A percentile compares a stretch with the other conserved stretches of the same genome.
Conservation (phyloP, 495 filamentous ascomycete genomes). For the Aspergillus coremiiformis region DNA sequence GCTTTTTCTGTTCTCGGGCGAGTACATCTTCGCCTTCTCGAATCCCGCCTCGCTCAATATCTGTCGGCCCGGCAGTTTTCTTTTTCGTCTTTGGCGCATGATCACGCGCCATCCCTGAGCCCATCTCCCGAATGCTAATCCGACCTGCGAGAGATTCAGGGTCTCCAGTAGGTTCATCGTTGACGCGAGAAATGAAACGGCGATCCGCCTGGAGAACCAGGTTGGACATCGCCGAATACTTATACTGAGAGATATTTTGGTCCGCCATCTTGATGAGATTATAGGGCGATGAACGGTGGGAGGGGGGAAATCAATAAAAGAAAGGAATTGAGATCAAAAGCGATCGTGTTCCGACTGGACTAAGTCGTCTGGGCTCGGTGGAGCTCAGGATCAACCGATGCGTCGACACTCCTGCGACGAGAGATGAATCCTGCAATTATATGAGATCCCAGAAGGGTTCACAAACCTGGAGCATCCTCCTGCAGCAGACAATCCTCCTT, state of each 20-base stretch:
- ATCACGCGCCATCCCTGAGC: slow-evolving; percentile 70
- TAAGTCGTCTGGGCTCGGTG: slow-evolving; percentile 26
- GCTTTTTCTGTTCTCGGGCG: slow-evolving; percentile 79
- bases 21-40: slow-evolving; percentile 82
- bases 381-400: slow-evolving; percentile 31
- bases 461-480: slow-evolving; percentile 41
- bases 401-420: slow-evolving; percentile 25
- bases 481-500: slow-evolving; percentile 26
- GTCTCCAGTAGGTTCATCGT: slow-evolving; percentile 93
- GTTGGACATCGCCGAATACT: slow-evolving; percentile 99
- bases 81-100: slow-evolving; percentile 70
- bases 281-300: slow-evolving; percentile 11
- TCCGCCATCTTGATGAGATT: slow-evolving; percentile 63
- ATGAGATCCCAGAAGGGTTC: slow-evolving; percentile 22
- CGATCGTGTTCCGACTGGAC: slow-evolving; percentile 23
- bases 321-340: slow-evolving; percentile 11
- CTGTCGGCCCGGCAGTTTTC: slow-evolving; percentile 53
- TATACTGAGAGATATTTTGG: slow-evolving; percentile 95
- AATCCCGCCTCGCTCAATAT: slow-evolving; percentile 69
- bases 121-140: slow-evolving; percentile 92
- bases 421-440: slow-evolving; percentile 22
- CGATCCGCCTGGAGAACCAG: slow-evolving; percentile 99
- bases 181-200: slow-evolving; percentile 84
- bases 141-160: slow-evolving; percentile 94
- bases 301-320: no score